Base-by-base conservation (phyloP, 1,284 basidiomycete species). In the Moesziomyces aphidis region DNA sequence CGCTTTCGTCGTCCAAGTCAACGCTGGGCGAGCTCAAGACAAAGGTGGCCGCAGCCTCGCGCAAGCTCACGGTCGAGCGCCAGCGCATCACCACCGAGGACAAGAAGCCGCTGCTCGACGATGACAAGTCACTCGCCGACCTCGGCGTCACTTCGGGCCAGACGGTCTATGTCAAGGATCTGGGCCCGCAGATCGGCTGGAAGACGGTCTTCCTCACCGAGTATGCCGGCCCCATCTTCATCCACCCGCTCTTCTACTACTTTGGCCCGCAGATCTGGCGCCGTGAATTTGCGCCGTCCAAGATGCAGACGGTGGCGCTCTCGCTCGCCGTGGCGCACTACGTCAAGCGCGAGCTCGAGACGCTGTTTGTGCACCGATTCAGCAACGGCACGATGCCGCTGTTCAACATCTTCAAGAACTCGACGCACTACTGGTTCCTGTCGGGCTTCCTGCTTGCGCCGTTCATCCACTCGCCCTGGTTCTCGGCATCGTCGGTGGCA, bases 331-430 rank as follows among this genome's bases (percentile, higher is more conserved):
- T 97, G 81, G 82, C 91, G 17, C 96, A 99, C 85, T 99, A 95
- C 85, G 76, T 90, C 68, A 99, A 99, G 87, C 91, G 96, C 50
- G 94, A 97, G 85, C 85, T 94, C 23, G 96, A 99, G 86, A 96
- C 97, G 1, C 77, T 96, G 11, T 97, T 96, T 61, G 88, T 85
- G n/a, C 61, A 76, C 56, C 91, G 93, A 21, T 99, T 99, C 88
- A 97, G 94, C 36, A 91, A 95, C 85, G 92, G 90, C 2, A 97
- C 96, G 0, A 97, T 99, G 91, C 97, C 96, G 1, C 86, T 92
- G 62, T 85, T 86, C 68, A 94, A 95, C 83, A 89, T 99, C 49
- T 92, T 95, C 87, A 92, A 92, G 85, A 99, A 99, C 67, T 69
- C 68, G 42, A 51, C 53, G 36, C 60, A 56, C 45, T 80, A 61